phyloP scores from a whole-genome alignment of 2,329 filamentous ascomycete species.

The Neopestalotiopsis sp. region DNA sequence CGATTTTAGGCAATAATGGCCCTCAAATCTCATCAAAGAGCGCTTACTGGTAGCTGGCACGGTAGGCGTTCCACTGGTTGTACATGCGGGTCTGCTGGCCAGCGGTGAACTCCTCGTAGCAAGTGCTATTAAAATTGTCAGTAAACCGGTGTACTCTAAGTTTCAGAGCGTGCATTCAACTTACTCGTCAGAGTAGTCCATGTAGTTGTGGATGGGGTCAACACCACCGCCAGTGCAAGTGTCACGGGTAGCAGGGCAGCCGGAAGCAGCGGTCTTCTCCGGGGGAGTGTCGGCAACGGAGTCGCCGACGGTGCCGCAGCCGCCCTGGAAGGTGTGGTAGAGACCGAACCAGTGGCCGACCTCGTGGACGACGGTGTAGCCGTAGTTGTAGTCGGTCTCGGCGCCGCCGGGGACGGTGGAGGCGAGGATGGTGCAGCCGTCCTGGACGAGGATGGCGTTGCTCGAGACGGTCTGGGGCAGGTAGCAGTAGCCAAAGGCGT shows the following conservation, averaged over 20 bases:
- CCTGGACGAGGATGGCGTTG: conserved; percentile 43
- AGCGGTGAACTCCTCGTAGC: conserved; percentile 50
- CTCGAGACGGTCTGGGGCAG: conserved; percentile 43
- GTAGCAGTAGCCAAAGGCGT: conserved; percentile 51
- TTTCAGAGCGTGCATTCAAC: conserved; percentile 16
- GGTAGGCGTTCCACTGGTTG: conserved; percentile 43
- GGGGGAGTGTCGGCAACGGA: conserved; percentile 46
- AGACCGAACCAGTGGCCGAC: conserved; percentile 55
- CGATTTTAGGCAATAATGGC: too few species aligned
- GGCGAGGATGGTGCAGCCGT: conserved; percentile 44
- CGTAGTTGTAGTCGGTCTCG: conserved; percentile 31
- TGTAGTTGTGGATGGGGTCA: conserved; percentile 42
- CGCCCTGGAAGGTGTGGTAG: conserved; percentile 52
- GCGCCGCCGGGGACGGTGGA: conserved; percentile 43
- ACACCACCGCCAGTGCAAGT: conserved; percentile 34
- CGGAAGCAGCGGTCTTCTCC: conserved; percentile 40
- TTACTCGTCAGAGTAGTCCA: conserved; percentile 48
- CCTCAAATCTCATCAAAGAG: background rate
- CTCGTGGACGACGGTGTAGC: conserved; percentile 41
- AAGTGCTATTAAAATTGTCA: conserved; percentile 38
- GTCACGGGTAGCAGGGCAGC: conserved; percentile 42
- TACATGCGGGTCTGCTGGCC: conserved; percentile 47
- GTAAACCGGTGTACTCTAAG: background rate
- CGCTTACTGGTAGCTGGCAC: conserved; percentile 25
- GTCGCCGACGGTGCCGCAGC: conserved; percentile 42